Conservation (phyloP, 139 green algal species). For the Chlamydomonas asymmetrica region DNA sequence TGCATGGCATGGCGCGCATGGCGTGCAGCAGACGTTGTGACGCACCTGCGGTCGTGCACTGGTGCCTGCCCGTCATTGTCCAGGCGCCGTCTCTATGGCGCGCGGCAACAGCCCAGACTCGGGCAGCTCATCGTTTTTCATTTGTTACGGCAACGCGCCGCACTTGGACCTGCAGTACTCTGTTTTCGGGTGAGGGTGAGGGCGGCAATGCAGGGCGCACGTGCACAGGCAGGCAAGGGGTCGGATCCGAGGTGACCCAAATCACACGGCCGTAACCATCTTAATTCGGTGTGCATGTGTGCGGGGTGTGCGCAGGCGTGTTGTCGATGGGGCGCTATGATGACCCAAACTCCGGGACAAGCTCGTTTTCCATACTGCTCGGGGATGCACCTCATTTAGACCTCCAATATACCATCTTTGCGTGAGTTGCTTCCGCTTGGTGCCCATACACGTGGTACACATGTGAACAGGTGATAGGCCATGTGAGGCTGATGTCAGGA, state of each 20-base stretch:
- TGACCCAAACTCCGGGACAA: constrained; percentile 81
- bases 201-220: neutral
- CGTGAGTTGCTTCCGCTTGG: no score
- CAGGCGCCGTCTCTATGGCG: constrained; percentile 80
- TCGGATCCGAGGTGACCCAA: neutral
- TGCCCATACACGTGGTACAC: no score
- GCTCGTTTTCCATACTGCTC: constrained; percentile 86
- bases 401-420: constrained; percentile 78
- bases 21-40: no score
- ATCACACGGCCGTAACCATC: neutral
- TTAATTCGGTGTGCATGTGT: neutral
- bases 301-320: constrained; percentile 45
- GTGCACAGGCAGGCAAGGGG: no score
- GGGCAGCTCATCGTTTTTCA: constrained; percentile 75
- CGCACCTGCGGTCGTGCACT: no score
- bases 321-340: constrained; percentile 81
- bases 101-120: constrained; percentile 67
- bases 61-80: no score
- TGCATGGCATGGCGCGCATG: no score
- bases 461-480: no score
- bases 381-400: constrained; percentile 82
- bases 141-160: constrained; percentile 78
- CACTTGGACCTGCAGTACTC: constrained; percentile 79
- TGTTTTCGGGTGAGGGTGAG: constrained; percentile 24
- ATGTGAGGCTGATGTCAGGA: no score